These are phyloP conservation scores for Hypoxylon subgilvum DNA, from an alignment of 495 filamentous ascomycete genomes.

Conservation along the genomic window DNA sequence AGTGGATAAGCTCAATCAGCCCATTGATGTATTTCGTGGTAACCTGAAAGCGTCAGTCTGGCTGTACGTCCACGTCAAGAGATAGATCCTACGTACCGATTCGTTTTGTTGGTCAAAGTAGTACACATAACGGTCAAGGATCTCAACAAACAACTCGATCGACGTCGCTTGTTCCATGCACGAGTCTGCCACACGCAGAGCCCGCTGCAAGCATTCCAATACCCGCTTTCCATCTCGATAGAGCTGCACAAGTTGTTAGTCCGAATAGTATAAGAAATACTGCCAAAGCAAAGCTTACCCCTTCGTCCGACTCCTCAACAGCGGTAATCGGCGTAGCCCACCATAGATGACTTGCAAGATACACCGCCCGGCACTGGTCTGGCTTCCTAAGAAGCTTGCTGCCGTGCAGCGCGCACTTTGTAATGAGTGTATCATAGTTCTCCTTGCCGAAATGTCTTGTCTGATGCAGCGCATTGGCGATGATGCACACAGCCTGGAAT, in stretches of 20 bases:
- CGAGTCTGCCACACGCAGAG: constrained; percentile 92
- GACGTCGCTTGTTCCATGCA: constrained; percentile 99
- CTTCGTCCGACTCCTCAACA: constrained; percentile 80
- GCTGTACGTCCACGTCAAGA: background rate
- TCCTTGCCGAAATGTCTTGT: constrained; percentile 89
- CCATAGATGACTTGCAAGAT: constrained; percentile 94
- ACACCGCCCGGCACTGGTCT: constrained; percentile 95
- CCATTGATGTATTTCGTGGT: constrained; percentile 98
- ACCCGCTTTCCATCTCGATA: constrained; percentile 98
- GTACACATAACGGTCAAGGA: constrained; percentile 96
- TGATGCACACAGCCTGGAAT: constrained; percentile 96
- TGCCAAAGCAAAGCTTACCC: constrained; percentile 59
- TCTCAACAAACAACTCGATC: constrained; percentile 97
- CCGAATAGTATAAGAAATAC: background rate
- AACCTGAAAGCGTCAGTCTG: constrained; percentile 58
- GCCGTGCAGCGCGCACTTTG: constrained; percentile 93
- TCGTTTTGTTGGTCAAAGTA: constrained; percentile 99
- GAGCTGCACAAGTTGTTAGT: constrained; percentile 59
- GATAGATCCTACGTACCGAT: constrained; percentile 64
- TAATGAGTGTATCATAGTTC: constrained; percentile 98
- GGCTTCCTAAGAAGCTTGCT: constrained; percentile 98
- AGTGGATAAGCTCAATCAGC: constrained; percentile 97
- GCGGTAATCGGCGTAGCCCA: constrained; percentile 91
- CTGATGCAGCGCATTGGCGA: constrained; percentile 85
- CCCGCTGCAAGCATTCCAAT: constrained; percentile 93